A percentile compares a stretch with the other conserved stretches of the same genome.
These are phyloP conservation scores for Colletotrichum sp. DNA, from an alignment of 2,329 filamentous ascomycete genomes.

Conservation along the genomic window DNA sequence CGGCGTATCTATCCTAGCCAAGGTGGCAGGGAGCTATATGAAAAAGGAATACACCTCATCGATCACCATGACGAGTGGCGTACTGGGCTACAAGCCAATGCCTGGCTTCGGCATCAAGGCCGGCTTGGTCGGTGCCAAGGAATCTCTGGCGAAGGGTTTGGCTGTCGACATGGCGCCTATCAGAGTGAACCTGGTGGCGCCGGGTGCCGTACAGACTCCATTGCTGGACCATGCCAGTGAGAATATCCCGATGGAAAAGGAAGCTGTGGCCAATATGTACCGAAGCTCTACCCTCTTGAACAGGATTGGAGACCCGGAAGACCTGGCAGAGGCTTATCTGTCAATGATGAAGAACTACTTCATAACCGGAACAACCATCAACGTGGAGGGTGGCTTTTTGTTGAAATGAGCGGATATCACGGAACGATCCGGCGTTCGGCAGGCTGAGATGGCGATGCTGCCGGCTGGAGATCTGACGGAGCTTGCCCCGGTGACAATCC, in stretches of 20 bases:
- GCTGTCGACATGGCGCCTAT: conserved; percentile 69
- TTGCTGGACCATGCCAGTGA: conserved; percentile 26
- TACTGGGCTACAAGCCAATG: conserved; percentile 53
- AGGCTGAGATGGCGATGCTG: not conserved
- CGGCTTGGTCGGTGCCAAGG: conserved; percentile 52
- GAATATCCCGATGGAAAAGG: not conserved
- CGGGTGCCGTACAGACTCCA: conserved; percentile 58
- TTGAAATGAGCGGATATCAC: not conserved
- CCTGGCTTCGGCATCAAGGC: conserved; percentile 56
- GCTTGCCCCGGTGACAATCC: not conserved
- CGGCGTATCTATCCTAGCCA: conserved; percentile 56
- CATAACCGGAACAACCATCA: conserved; percentile 35
- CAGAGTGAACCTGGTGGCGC: conserved; percentile 66
- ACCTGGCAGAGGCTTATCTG: conserved; percentile 47
- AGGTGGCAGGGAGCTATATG: conserved; percentile 51
- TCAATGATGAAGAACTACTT: conserved; percentile 47
- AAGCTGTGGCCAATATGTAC: not conserved
- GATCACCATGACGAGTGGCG: conserved; percentile 62
- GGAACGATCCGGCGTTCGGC: not conserved
- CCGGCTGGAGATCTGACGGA: not conserved
- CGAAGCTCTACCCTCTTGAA: not conserved
- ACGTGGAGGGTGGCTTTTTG: not conserved
- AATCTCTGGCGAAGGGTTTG: conserved; percentile 58
- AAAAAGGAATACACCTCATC: conserved; percentile 45
- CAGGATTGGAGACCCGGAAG: conserved; percentile 30